Conservation (phyloP, 1,139 yeast species). For the Diutina rugosa region DNA sequence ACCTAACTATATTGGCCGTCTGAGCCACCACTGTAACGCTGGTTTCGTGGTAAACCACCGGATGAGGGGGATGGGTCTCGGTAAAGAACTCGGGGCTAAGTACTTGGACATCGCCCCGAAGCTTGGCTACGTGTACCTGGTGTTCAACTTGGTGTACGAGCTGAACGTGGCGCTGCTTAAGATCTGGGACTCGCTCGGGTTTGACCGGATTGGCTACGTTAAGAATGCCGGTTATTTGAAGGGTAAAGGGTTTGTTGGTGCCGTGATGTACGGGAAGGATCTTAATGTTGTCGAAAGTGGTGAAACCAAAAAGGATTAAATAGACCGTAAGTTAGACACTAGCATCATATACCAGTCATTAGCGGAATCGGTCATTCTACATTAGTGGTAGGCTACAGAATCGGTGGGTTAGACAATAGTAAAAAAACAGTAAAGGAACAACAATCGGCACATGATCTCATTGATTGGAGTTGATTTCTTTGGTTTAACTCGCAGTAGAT, state of each 20-base stretch:
- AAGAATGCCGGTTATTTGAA: constrained; percentile 55
- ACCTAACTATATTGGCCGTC: constrained; percentile 68
- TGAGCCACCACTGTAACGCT: constrained; percentile 71
- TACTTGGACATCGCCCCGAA: constrained; percentile 57
- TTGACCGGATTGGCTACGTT: constrained; percentile 57
- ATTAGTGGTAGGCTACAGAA: too few relatives aligned
- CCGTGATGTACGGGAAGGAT: constrained; percentile 51
- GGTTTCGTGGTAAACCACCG: constrained; percentile 54
- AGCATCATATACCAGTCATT: not conserved
- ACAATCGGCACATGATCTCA: too few relatives aligned
- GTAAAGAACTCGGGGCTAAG: constrained; percentile 44
- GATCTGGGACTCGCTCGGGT: constrained; percentile 70
- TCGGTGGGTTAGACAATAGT: too few relatives aligned
- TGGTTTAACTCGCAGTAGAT: too few relatives aligned
- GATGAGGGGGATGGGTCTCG: constrained; percentile 49
- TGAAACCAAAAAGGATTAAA: too few relatives aligned
- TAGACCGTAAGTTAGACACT: not conserved
- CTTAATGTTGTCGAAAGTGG: constrained; percentile 9
- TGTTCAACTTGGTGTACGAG: constrained; percentile 72
- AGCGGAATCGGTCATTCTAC: not conserved
- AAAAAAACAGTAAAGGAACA: too few relatives aligned
- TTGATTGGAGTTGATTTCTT: too few relatives aligned
- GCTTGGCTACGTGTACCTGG: constrained; percentile 63
- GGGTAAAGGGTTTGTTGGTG: constrained; percentile 48
- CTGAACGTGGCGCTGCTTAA: constrained; percentile 53